phyloP scores from a whole-genome alignment of 495 filamentous ascomycete genomes.

The Penicillium lividum region DNA sequence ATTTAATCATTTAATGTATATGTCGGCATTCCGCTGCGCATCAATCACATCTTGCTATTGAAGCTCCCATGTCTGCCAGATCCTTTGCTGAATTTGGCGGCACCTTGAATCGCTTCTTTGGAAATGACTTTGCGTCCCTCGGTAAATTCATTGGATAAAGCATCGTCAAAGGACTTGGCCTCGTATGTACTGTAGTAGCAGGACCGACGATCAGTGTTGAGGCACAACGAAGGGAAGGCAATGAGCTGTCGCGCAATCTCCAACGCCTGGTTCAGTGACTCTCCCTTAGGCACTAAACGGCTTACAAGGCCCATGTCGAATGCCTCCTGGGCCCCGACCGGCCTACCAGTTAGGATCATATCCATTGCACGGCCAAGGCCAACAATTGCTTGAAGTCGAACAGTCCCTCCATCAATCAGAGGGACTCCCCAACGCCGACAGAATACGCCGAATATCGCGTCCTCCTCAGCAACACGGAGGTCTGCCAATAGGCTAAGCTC shows the following conservation, averaged over 20 bases:
- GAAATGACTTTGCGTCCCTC: conserved; percentile 38
- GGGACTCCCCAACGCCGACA: conserved; percentile 52
- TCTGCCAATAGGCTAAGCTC: conserved; percentile 50
- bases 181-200: conserved; percentile 48
- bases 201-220: conserved; percentile 41
- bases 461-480: conserved; percentile 48
- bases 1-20: neutral
- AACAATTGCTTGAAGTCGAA: conserved; percentile 48
- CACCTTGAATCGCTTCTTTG: conserved; percentile 43
- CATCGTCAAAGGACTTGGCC: conserved; percentile 45
- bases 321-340: conserved; percentile 47
- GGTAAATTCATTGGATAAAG: conserved; percentile 42
- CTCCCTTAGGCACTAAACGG: conserved; percentile 47
- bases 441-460: conserved; percentile 51
- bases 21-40: neutral
- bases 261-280: conserved; percentile 44
- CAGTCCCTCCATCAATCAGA: conserved; percentile 52
- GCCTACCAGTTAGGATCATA: conserved; percentile 52
- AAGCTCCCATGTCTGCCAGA: conserved; percentile 47
- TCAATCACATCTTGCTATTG: conserved; percentile 21
- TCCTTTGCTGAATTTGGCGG: conserved; percentile 42
- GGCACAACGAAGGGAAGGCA: conserved; percentile 45
- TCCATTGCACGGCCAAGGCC: conserved; percentile 51
- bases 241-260: conserved; percentile 43
- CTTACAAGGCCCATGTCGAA: conserved; percentile 49